These are phyloP conservation scores for Ceratocystis alfenasii DNA, from an alignment of 2,329 filamentous ascomycete species.

Conservation along the genomic window DNA sequence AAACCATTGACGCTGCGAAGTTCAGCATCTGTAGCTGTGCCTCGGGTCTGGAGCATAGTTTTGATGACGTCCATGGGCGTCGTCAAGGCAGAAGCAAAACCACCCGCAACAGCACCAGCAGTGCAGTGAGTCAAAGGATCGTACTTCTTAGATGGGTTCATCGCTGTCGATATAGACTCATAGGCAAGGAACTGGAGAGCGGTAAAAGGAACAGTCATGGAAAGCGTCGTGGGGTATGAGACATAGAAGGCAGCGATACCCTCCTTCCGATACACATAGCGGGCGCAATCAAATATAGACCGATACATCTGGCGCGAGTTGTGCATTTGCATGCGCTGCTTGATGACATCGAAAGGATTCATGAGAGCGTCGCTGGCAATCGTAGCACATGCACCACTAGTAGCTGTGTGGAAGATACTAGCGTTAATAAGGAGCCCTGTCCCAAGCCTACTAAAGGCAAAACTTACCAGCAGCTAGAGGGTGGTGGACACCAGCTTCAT, in stretches of 20 bases:
- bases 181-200: slow-evolving; percentile 96
- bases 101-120: slow-evolving; percentile 83
- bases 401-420: slow-evolving; percentile 45
- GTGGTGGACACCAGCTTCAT: slow-evolving; percentile 76
- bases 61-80: slow-evolving; percentile 98
- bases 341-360: slow-evolving; percentile 99
- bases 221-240: slow-evolving; percentile 93
- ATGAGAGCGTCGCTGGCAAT: slow-evolving; percentile 97
- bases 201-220: slow-evolving; percentile 97
- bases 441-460: not conserved
- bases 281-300: slow-evolving; percentile 75
- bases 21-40: slow-evolving; percentile 67
- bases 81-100: slow-evolving; percentile 83
- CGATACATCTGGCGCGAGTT: slow-evolving; percentile 80
- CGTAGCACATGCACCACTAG: slow-evolving; percentile 86
- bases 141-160: slow-evolving; percentile 78
- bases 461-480: slow-evolving; percentile 76
- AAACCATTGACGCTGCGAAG: slow-evolving; percentile 77
- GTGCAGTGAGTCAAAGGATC: slow-evolving; percentile 89
- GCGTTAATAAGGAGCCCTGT: not conserved
- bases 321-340: slow-evolving; percentile 98
- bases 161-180: slow-evolving; percentile 85
- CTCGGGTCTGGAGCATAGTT: slow-evolving; percentile 88
- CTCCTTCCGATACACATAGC: slow-evolving; percentile 75
- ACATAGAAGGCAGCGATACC: slow-evolving; percentile 91